These are phyloP conservation scores for Kwoniella botswanensis DNA, from an alignment of 768 basidiomycete genomes.

Conservation along the genomic window DNA sequence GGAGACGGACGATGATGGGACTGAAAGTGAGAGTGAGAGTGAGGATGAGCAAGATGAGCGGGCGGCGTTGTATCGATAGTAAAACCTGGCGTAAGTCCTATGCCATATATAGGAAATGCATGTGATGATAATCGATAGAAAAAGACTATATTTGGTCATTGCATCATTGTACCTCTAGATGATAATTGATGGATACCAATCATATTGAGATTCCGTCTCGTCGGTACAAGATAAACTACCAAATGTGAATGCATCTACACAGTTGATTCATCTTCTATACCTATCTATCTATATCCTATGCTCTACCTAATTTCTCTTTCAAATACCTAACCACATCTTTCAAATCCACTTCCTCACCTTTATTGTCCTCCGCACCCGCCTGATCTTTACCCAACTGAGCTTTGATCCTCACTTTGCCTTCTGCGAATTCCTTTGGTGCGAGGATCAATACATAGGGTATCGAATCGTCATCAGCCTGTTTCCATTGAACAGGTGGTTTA, in stretches of 20 bases:
- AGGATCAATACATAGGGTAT: constrained; percentile 92
- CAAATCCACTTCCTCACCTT: constrained; percentile 69
- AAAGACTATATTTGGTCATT: too few species aligned
- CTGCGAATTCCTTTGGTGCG: constrained; percentile 81
- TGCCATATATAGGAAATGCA: too few species aligned
- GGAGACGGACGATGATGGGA: constrained; percentile 17
- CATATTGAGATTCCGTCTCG: too few species aligned
- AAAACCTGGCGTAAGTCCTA: neutral
- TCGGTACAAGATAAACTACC: too few species aligned
- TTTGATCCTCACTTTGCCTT: constrained; percentile 86
- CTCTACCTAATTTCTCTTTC: constrained; percentile 44
- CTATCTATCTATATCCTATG: neutral
- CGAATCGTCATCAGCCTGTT: constrained; percentile 85
- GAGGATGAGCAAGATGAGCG: constrained; percentile 9
- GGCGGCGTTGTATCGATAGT: constrained; percentile 4
- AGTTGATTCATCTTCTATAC: neutral
- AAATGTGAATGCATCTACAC: neutral
- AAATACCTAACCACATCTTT: constrained; percentile 70
- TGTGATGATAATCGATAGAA: too few species aligned
- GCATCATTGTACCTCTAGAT: too few species aligned
- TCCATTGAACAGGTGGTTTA: constrained; percentile 83
- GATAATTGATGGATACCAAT: too few species aligned
- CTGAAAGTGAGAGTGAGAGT: constrained; percentile 15
- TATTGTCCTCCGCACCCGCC: constrained; percentile 63
- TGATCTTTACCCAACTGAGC: constrained; percentile 75